Conservation (phyloP, 768 basidiomycete species). For the Amanita thiersii region DNA sequence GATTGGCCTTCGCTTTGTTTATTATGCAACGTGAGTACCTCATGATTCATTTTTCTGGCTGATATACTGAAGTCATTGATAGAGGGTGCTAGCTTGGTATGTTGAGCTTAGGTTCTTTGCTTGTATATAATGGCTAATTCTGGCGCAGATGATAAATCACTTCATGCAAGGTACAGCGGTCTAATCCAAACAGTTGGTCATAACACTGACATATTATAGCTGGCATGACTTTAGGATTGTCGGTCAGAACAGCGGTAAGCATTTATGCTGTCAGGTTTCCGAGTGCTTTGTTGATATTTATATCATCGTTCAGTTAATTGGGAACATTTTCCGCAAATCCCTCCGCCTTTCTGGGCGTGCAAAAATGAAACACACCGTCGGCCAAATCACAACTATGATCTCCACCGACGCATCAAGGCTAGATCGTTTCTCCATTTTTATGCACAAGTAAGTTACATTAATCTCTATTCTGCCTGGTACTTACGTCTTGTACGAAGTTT, state of each 20-base stretch:
- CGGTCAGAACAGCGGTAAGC: constrained; percentile 39
- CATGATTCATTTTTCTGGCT: not conserved
- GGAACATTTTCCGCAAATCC: constrained; percentile 55
- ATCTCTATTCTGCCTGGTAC: not conserved
- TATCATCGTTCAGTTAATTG: constrained; percentile 29
- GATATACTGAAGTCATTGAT: not conserved
- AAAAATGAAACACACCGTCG: constrained; percentile 49
- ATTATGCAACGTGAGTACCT: constrained; percentile 45
- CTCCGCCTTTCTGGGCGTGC: constrained; percentile 57
- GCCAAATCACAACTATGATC: constrained; percentile 65
- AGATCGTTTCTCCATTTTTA: constrained; percentile 37
- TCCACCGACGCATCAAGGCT: constrained; percentile 53
- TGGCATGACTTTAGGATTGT: constrained; percentile 39
- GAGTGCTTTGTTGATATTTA: too few relatives aligned
- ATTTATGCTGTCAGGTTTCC: too few relatives aligned
- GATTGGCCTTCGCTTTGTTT: constrained; percentile 49
- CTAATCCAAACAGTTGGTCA: too few relatives aligned
- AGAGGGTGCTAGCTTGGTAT: constrained; percentile 34
- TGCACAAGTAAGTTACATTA: constrained; percentile 30
- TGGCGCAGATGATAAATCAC: too few relatives aligned
- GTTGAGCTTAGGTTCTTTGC: too few relatives aligned
- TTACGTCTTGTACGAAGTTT: constrained; percentile 25
- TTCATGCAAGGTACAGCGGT: too few relatives aligned
- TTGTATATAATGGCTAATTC: too few relatives aligned
- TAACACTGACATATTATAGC: constrained; percentile 16